Conservation (phyloP, 202 grass and related monocot species). For the Schoenoplectus triqueter region DNA sequence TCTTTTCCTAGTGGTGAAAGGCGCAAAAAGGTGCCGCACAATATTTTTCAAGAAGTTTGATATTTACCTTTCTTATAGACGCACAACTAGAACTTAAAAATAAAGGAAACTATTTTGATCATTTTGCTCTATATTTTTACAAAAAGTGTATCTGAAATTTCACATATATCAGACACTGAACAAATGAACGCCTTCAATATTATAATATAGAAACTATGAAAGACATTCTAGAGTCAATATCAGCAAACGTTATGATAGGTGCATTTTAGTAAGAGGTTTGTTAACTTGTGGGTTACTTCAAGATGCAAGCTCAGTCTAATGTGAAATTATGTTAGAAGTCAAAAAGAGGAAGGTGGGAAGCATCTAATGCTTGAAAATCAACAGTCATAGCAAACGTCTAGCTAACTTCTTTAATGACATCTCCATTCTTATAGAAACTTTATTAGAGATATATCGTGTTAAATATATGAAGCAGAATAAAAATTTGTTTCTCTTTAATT, state of each 20-base stretch:
- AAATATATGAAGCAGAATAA: constrained; percentile 1
- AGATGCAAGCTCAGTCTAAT: background rate
- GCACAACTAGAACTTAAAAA: no score
- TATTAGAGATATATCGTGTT: background rate
- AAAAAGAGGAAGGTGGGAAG: constrained; percentile 20
- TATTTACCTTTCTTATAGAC: no score
- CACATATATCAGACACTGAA: no score
- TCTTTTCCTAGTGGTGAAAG: no score
- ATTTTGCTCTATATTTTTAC: no score
- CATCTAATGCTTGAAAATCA: constrained; percentile 9
- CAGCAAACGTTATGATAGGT: background rate
- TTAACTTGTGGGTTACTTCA: background rate
- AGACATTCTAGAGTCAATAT: background rate
- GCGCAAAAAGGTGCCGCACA: no score
- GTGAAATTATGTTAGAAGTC: constrained; percentile 24
- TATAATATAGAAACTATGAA: background rate
- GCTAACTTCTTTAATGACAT: background rate
- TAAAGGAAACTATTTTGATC: no score
- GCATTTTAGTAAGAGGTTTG: background rate
- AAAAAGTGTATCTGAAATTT: no score
- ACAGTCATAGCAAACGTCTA: background rate
- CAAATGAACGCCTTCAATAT: background rate
- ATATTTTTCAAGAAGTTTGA: no score
- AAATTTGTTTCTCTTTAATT: background rate
- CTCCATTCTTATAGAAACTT: background rate